Evolutionary conservation across 2,329 filamentous ascomycete genomes (phyloP).

Genomic region (Aspergillus transmontanensis): DNA sequence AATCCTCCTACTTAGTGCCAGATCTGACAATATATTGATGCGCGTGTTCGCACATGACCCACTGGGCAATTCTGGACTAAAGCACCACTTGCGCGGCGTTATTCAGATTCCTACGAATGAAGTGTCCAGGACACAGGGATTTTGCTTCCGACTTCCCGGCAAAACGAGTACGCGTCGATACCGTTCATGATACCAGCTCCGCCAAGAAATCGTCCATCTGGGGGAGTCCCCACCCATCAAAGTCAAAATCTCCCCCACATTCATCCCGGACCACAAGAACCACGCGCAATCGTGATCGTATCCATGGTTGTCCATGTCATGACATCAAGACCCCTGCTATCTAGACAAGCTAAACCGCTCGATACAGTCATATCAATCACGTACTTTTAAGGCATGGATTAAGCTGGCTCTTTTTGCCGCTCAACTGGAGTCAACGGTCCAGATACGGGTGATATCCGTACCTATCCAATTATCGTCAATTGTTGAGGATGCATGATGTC

Average conservation of each 20-base stretch:
- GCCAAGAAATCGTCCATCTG: not conserved
- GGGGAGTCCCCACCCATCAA: not conserved
- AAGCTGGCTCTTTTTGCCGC: not conserved
- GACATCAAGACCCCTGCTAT: not conserved
- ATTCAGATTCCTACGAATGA: not conserved
- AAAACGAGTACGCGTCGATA: not conserved
- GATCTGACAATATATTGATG: constrained; percentile 14
- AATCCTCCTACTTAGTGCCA: constrained; percentile 15
- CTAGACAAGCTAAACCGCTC: not conserved
- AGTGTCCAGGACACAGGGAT: not conserved
- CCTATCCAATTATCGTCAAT: not conserved
- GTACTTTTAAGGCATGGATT: not conserved
- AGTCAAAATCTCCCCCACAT: not conserved
- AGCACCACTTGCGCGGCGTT: constrained; percentile 1
- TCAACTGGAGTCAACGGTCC: not conserved
- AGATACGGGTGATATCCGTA: too few relatives aligned
- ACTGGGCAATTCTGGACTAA: constrained; percentile 3
- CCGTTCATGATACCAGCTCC: not conserved
- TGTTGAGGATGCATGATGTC: not conserved
- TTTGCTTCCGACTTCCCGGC: not conserved
- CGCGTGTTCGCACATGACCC: constrained; percentile 16
- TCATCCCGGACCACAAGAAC: not conserved
- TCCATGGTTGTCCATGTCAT: not conserved
- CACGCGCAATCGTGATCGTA: not conserved
- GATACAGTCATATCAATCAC: not conserved